Evolutionary conservation across 1,284 basidiomycete species (phyloP).

Genomic region (Agaricales sp.): DNA sequence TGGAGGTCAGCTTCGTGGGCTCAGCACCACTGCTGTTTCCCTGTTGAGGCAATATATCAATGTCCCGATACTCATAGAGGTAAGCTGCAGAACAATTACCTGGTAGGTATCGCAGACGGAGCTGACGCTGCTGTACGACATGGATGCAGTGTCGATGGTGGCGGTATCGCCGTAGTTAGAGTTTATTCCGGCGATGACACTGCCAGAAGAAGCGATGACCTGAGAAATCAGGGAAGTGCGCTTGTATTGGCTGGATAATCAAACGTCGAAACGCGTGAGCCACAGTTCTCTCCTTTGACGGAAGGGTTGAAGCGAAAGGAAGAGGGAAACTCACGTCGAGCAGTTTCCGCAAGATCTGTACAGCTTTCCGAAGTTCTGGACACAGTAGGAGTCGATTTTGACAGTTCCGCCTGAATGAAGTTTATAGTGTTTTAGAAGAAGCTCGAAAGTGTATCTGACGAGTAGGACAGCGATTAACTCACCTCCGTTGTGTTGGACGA

Average conservation of each 20-base stretch:
- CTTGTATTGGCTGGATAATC: conserved; percentile 2
- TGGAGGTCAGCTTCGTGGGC: conserved; percentile 1
- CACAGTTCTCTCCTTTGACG: not conserved
- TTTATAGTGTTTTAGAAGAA: too few species aligned
- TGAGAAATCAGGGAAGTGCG: not conserved
- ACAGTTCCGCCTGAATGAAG: conserved; percentile 5
- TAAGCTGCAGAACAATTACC: too few species aligned
- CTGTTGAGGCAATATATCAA: not conserved
- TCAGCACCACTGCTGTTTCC: not conserved
- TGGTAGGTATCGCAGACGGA: not conserved
- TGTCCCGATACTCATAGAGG: too few species aligned
- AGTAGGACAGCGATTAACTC: not conserved
- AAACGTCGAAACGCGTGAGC: too few species aligned
- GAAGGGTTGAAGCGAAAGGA: not conserved
- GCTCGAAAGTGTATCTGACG: not conserved
- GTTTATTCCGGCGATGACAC: conserved; percentile 1
- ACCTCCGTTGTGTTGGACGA: conserved; percentile 6
- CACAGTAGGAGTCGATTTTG: not conserved
- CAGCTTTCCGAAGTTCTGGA: conserved; percentile 3
- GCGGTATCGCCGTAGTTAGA: conserved; percentile 2
- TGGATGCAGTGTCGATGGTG: not conserved
- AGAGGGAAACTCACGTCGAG: not conserved
- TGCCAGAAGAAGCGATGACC: not conserved
- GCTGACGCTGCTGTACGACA: not conserved
- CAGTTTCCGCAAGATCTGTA: conserved; percentile 5